Evolutionary conservation across 768 basidiomycete genomes (phyloP).

Genomic region (Suillus decipiens): DNA sequence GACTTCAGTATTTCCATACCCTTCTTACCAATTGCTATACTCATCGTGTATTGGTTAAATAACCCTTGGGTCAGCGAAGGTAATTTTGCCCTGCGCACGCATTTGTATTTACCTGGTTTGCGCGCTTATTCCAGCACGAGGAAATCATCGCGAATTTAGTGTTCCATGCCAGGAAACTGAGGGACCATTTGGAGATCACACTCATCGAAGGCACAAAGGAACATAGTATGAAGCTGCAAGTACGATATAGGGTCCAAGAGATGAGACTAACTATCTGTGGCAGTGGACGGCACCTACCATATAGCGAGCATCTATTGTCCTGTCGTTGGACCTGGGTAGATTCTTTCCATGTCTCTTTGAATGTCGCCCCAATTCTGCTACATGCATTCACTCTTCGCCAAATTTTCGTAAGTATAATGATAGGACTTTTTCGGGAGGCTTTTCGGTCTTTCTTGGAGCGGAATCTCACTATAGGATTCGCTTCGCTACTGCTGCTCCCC

Average conservation of each 20-base stretch:
- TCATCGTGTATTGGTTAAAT: background rate
- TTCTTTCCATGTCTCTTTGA: too few relatives aligned
- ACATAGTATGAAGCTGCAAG: background rate
- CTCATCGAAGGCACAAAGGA: background rate
- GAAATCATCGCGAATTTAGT: background rate
- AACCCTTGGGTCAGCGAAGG: background rate
- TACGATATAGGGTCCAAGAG: background rate
- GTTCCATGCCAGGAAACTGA: background rate
- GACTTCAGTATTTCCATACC: constrained; percentile 1
- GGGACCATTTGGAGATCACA: background rate
- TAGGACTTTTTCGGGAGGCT: too few relatives aligned
- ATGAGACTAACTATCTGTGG: background rate
- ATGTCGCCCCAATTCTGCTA: too few relatives aligned
- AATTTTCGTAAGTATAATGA: too few relatives aligned
- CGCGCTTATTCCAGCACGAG: background rate
- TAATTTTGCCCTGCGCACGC: background rate
- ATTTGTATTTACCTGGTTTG: background rate
- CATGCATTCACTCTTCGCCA: too few relatives aligned
- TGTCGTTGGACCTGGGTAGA: too few relatives aligned
- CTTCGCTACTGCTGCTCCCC: too few relatives aligned
- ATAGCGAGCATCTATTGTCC: too few relatives aligned
- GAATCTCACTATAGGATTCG: too few relatives aligned
- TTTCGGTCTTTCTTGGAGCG: too few relatives aligned
- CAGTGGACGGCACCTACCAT: too few relatives aligned
- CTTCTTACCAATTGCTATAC: background rate